These are phyloP conservation scores for Benincasa hispida DNA, from an alignment of 306 rosid genomes.

Conservation along the genomic window DNA sequence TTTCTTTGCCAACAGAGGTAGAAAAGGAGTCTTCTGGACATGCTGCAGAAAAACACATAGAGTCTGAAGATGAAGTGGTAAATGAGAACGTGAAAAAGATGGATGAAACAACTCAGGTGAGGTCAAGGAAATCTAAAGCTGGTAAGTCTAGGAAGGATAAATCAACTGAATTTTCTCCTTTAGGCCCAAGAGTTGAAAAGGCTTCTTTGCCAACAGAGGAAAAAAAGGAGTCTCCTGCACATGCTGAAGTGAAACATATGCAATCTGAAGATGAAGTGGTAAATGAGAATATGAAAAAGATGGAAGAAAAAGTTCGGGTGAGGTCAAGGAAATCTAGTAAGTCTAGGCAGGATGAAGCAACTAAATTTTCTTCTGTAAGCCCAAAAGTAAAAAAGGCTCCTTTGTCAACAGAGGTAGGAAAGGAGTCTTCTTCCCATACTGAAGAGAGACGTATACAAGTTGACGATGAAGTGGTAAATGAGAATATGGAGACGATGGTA, in stretches of 20 bases:
- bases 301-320: slow-evolving; percentile 1
- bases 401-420: slow-evolving; percentile 21
- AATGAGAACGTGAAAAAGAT: not conserved
- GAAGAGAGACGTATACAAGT: slow-evolving; percentile 20
- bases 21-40: slow-evolving; percentile 17
- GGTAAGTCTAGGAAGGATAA: not conserved
- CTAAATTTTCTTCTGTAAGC: not conserved
- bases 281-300: not conserved
- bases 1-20: slow-evolving; percentile 18
- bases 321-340: not conserved
- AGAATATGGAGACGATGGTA: not conserved
- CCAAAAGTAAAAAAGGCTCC: not conserved
- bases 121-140: not conserved
- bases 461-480: slow-evolving; percentile 4
- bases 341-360: not conserved
- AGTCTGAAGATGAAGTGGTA: slow-evolving; percentile 10
- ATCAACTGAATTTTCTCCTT: not conserved
- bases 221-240: slow-evolving; percentile 17
- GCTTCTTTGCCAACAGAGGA: slow-evolving; percentile 13
- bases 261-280: slow-evolving; percentile 15
- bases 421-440: slow-evolving; percentile 13
- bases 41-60: slow-evolving; percentile 18
- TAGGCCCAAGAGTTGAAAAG: not conserved
- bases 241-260: slow-evolving; percentile 16
- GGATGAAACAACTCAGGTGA: slow-evolving; percentile 5